A percentile compares a stretch with the other conserved stretches of the same genome.
These are phyloP conservation scores for Prunus mira DNA, from an alignment of 306 rosid genomes.

Conservation along the genomic window DNA sequence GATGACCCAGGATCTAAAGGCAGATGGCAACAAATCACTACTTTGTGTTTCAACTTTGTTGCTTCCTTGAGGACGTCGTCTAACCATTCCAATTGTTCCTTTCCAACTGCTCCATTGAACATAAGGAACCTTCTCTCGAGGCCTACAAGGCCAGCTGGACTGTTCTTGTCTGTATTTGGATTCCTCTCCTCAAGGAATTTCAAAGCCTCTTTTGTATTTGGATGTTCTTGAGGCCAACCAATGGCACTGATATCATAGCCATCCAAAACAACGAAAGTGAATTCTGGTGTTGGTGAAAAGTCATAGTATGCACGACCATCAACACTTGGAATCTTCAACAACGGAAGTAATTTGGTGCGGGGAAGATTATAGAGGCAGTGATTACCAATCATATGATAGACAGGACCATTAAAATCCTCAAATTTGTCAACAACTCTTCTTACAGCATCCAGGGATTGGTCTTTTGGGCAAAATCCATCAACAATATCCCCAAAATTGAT, in stretches of 20 bases:
- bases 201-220: slow-evolving; percentile 54
- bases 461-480: slow-evolving; percentile 84
- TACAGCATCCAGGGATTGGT: slow-evolving; percentile 57
- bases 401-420: slow-evolving; percentile 55
- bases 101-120: slow-evolving; percentile 94
- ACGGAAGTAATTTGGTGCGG: slow-evolving; percentile 62
- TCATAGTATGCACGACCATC: slow-evolving; percentile 68
- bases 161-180: slow-evolving; percentile 80
- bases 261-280: slow-evolving; percentile 76
- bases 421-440: slow-evolving; percentile 56
- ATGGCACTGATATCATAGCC: slow-evolving; percentile 85
- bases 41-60: slow-evolving; percentile 62
- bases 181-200: slow-evolving; percentile 61
- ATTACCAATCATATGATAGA: slow-evolving; percentile 85
- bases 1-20: slow-evolving; percentile 72
- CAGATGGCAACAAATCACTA: slow-evolving; percentile 74
- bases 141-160: slow-evolving; percentile 65
- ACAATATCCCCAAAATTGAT: slow-evolving; percentile 86
- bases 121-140: slow-evolving; percentile 74
- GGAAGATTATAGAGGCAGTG: slow-evolving; percentile 98
- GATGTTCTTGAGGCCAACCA: slow-evolving; percentile 89
- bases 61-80: slow-evolving; percentile 60
- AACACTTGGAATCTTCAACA: slow-evolving; percentile 49
- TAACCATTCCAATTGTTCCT: slow-evolving; percentile 85
- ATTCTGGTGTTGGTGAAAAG: slow-evolving; percentile 65